Conservation (phyloP, 495 filamentous ascomycete species). For the Thozetella sp. region DNA sequence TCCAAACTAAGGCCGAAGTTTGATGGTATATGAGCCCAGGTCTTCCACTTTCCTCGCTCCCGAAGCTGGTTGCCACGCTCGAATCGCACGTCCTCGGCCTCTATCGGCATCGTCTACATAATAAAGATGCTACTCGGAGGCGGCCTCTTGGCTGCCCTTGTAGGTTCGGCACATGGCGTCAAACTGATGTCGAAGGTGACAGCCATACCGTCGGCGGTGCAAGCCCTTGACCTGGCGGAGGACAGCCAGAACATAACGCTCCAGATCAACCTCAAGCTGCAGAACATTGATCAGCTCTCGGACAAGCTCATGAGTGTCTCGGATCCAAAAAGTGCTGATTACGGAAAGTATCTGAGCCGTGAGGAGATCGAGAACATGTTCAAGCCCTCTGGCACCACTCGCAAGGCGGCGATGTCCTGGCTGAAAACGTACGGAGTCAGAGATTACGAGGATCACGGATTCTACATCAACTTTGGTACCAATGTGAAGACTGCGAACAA, state of each 20-base stretch:
- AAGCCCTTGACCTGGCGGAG: not conserved
- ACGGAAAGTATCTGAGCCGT: constrained; percentile 48
- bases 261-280: constrained; percentile 15
- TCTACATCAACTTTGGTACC: constrained; percentile 38
- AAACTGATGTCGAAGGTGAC: constrained; percentile 1
- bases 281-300: constrained; percentile 46
- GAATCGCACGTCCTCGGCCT: too few relatives aligned
- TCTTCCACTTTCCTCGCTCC: too few relatives aligned
- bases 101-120: too few relatives aligned
- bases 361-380: constrained; percentile 47
- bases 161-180: not conserved
- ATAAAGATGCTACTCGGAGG: not conserved
- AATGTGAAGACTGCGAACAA: constrained; percentile 37
- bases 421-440: constrained; percentile 43
- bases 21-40: too few relatives aligned
- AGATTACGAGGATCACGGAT: constrained; percentile 33
- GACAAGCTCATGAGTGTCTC: constrained; percentile 45
- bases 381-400: constrained; percentile 37
- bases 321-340: constrained; percentile 42
- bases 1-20: too few relatives aligned
- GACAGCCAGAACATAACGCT: constrained; percentile 15
- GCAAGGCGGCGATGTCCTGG: constrained; percentile 42
- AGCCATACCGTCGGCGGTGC: not conserved
- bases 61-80: too few relatives aligned
- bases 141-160: not conserved